Base-by-base conservation (phyloP, 192 early-diverging fungal genomes). In the Entophlyctis luteolus region DNA sequence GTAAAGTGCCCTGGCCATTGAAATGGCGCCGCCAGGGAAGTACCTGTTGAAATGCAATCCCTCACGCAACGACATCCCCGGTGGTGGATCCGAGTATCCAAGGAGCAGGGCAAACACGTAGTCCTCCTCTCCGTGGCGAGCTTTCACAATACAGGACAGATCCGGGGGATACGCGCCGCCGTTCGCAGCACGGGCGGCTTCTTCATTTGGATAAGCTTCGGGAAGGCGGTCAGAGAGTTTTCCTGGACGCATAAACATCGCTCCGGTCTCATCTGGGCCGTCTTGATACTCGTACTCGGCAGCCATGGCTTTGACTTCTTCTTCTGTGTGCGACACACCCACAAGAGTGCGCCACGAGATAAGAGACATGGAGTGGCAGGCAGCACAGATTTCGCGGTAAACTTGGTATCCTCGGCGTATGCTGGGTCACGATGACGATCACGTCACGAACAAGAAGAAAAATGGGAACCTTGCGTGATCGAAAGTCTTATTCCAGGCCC, bases 11-110 rank as follows among this genome's bases (percentile, higher is more conserved):
- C 91, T 89, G 34, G 93, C 96, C 94, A 98, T 98, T 56, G 86
- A 85, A 77, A 98, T 98, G 54, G 94, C 90, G 69, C 94, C 94
- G 48, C 96, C 94, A 20, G 93, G 96, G 91, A 98, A 98, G 84
- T 96, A 98, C 39, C 93, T 91, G 87, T 98, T 98, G 86, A 93
- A 98, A 87, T 96, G 92, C 20, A 98, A 84, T 58, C 94, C 96
- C 71, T 95, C 93, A 77, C 93, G 90, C 49, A 98, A 73, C 59
- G 87, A 84, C 55, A 98, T 86, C 74, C 96, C 94, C 18, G 93
- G 91, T 49, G 96, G 96, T 39, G 96, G 86, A 65, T 96, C 93
- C 67, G 86, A 81, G 81, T 96, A 98, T 33, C 96, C 94, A 18
- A 93, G 93, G 65, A 98, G 85, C 65, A 98, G 87, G 55, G 93